Base-by-base conservation (phyloP, 2,329 filamentous ascomycete species). In the Calonectria henricotiae region DNA sequence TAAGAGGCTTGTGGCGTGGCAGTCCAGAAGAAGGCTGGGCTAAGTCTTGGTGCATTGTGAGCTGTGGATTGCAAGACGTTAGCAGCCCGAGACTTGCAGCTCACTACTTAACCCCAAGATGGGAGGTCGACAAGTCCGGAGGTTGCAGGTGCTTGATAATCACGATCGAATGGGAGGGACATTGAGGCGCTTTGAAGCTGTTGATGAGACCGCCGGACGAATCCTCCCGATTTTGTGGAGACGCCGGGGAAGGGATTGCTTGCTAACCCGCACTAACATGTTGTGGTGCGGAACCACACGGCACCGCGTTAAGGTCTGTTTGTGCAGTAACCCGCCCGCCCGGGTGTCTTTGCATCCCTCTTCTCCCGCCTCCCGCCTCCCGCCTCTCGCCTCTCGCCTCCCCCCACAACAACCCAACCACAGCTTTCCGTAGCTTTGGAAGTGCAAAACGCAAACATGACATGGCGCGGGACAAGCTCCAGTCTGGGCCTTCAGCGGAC, bases 191-290 rank as follows among this genome's bases (percentile, higher is more conserved):
- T 30, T n/a, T 60, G 43, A 61, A 51, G 39, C 37, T n/a, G 49
- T 37, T 44, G 35, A 46, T 37, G 46, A 1, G 20, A 46, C 54
- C 20, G 27, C 32, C 61, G 62, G 70, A 30, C 27, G 62, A 65
- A 71, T 67, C 61, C 11, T 44, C 13, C 8, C 71, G 70, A 68
- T 13, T 39, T 30, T 0, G 20, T 4, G 12, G n/a, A 32, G 7
- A 9, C 6, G 0, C 1, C 0, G n/a, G 0, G 0, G 3, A 55
- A 49, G 75, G 74, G 75, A 68, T 77, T 7, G 0, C 1, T 0
- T 0, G 5, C 41, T 74, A 77, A 70, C 73, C 73, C 72, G 71
- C 0, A 15, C 73, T 77, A 77, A 71, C 72, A 7, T 2, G 1
- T 23, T 7, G 0, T 0, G 2, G 11, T n/a, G 13, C 0, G 6